A percentile compares a stretch with the other conserved stretches of the same genome.
Conservation (phyloP, 352 stramenopile genomes). For the Pythium oligandrum region DNA sequence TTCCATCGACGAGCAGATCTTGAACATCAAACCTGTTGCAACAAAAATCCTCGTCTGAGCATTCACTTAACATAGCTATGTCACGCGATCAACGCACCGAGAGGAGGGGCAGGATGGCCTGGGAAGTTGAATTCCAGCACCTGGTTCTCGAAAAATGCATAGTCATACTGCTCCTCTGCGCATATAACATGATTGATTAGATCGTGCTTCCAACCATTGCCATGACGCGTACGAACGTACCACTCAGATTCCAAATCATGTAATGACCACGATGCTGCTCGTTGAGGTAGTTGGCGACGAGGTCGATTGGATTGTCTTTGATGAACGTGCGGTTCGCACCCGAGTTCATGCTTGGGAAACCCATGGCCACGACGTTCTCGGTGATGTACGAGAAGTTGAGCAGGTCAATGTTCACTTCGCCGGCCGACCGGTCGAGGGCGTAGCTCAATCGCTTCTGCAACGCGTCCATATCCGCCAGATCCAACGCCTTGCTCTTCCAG, state of each 20-base stretch:
- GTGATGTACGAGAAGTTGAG: conserved; percentile 92
- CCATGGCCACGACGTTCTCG: conserved; percentile 87
- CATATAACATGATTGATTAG: not conserved
- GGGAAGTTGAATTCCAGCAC: conserved; percentile 97
- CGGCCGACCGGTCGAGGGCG: conserved; percentile 70
- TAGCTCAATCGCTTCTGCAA: conserved; percentile 77
- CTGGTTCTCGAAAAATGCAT: conserved; percentile 93
- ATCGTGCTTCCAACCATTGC: not conserved
- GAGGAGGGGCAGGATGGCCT: conserved; percentile 92
- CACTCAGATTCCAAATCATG: conserved; percentile 98
- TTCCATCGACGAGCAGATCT: conserved; percentile 96
- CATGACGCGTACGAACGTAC: conserved; percentile 15
- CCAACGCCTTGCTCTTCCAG: conserved; percentile 70
- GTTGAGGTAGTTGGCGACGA: conserved; percentile 93
- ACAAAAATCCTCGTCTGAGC: not conserved
- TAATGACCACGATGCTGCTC: conserved; percentile 92
- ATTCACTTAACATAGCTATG: not conserved
- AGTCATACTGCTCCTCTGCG: conserved; percentile 95
- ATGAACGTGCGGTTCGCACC: conserved; percentile 70
- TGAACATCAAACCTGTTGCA: conserved; percentile 89
- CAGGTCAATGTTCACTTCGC: conserved; percentile 78
- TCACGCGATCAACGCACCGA: conserved; percentile 46
- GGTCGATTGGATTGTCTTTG: conserved; percentile 86
- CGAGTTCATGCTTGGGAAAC: conserved; percentile 87
- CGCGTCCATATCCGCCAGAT: conserved; percentile 83